phyloP scores from a whole-genome alignment of 2,329 filamentous ascomycete species.

The Elsinoe fawcettii region DNA sequence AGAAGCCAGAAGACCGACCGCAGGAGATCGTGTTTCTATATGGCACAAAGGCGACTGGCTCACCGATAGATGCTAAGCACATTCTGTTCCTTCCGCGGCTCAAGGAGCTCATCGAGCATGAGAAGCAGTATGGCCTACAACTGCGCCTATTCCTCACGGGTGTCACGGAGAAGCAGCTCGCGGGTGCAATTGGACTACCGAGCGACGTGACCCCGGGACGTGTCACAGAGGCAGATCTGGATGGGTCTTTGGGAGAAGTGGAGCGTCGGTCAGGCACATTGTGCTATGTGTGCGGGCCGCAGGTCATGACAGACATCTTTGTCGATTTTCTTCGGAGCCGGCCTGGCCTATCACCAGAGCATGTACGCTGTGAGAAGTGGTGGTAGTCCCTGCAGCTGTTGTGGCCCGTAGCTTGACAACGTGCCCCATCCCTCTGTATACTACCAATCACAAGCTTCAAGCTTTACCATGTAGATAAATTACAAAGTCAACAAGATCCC shows the following conservation, averaged over 20 bases:
- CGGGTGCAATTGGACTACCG: constrained; percentile 10
- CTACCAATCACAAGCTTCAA: not conserved
- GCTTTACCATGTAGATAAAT: not conserved
- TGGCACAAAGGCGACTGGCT: constrained; percentile 40
- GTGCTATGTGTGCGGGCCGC: constrained; percentile 43
- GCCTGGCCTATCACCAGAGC: constrained; percentile 31
- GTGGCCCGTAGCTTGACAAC: not conserved
- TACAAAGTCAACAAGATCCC: not conserved
- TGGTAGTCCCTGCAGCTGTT: constrained; percentile 31
- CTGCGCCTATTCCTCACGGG: constrained; percentile 28
- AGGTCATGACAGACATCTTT: constrained; percentile 41
- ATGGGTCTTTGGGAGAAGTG: constrained; percentile 31
- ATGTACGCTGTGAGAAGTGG: constrained; percentile 46
- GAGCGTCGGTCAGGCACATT: constrained; percentile 33
- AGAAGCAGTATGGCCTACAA: constrained; percentile 22
- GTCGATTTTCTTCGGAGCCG: constrained; percentile 34
- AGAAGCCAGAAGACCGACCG: constrained; percentile 21
- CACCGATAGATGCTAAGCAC: constrained; percentile 25
- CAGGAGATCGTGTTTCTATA: constrained; percentile 56
- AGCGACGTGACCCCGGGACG: constrained; percentile 19
- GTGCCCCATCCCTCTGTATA: not conserved
- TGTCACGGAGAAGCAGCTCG: constrained; percentile 19
- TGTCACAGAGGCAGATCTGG: constrained; percentile 30
- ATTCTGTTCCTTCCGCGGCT: constrained; percentile 45
- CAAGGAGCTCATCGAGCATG: constrained; percentile 24